Evolutionary conservation across 352 stramenopile species (phyloP).

Genomic region (Phytophthora pseudosyringae): DNA sequence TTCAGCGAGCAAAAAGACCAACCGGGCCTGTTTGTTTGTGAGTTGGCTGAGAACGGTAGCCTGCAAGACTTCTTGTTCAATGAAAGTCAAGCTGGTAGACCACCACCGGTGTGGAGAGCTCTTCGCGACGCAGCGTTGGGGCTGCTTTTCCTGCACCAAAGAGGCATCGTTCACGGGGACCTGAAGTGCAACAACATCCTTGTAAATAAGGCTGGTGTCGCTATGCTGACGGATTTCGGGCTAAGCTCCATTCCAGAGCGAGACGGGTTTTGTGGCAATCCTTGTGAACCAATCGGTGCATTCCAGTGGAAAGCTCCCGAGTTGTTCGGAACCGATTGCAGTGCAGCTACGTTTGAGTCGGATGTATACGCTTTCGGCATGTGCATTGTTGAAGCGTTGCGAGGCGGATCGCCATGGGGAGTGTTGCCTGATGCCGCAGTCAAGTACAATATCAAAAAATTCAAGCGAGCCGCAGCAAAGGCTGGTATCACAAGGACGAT

Average conservation of each 20-base stretch:
- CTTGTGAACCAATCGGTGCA: conserved; percentile 8
- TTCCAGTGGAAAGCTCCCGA: conserved; percentile 44
- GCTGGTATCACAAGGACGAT: conserved; percentile 1
- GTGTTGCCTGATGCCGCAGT: conserved; percentile 23
- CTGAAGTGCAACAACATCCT: conserved; percentile 37
- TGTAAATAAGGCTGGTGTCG: conserved; percentile 24
- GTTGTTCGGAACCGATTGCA: conserved; percentile 27
- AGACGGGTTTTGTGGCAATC: neutral
- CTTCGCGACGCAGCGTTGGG: conserved; percentile 33
- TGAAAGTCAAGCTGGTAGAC: conserved; percentile 9
- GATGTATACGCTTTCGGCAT: conserved; percentile 45
- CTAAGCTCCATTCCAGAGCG: conserved; percentile 13
- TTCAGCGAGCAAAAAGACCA: conserved; percentile 8
- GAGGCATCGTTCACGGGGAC: conserved; percentile 30
- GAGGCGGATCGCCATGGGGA: conserved; percentile 31
- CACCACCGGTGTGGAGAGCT: conserved; percentile 17
- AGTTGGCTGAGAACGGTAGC: conserved; percentile 16
- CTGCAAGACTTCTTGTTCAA: conserved; percentile 25
- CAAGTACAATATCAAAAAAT: conserved; percentile 9
- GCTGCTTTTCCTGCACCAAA: conserved; percentile 32
- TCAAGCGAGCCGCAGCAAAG: conserved; percentile 1
- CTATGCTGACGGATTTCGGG: conserved; percentile 37
- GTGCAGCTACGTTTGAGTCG: conserved; percentile 24
- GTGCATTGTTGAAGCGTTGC: conserved; percentile 43
- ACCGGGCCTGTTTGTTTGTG: conserved; percentile 22